Evolutionary conservation across 2,329 filamentous ascomycete genomes (phyloP), one percentile per base, ranked within the genome.

Genomic region (Calonectria pseudoreteaudii): DNA sequence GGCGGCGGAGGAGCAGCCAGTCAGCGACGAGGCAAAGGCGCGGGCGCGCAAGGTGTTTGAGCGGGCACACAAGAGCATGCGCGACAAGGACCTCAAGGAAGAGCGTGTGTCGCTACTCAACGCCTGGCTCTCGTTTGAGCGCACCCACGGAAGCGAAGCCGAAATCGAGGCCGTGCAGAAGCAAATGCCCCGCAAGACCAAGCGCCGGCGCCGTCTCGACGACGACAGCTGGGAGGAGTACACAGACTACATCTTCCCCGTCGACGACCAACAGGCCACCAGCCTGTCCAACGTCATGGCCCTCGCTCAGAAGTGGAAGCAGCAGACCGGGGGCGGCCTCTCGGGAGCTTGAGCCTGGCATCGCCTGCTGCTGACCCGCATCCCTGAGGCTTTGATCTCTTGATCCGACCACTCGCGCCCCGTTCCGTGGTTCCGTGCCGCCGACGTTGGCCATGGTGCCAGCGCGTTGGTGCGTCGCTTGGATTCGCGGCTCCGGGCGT

Each of bases 151-250:
- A 68, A 89, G 90, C 5, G 86, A 88, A 14, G 92, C 92, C 72
- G 94, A 98, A 76, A 89, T 95, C 75, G 94, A 95, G 76, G 93
- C 92, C 81, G 94, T 99, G 76, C 93, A 97, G 85, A 94, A 93
- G 83, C 95, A 98, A 88, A 98, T 98, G 95, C 97, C 97, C 41
- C 91, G 96, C 77, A 93, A 93, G 86, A 94, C 95, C 82, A 98
- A 98, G 92, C 96, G 97, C 89, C 90, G 95, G 81, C 93, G 97
- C 84, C 95, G 93, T 90, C 86, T 98, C 84, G 96, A 98, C 83
- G 96, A 98, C 85, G 96, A 97, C 83, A 93, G 92, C 47, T 98
- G 95, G 87, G 83, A 99, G 89, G 97, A 99, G 87, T 98, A 98
- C 85, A 91, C 97, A 86, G 97, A 98, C 84, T 98, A 98, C 81